A percentile compares a stretch with the other conserved stretches of the same genome.
These are phyloP conservation scores for Aspergillus conjunctus DNA, from an alignment of 495 filamentous ascomycete genomes.

Conservation along the genomic window DNA sequence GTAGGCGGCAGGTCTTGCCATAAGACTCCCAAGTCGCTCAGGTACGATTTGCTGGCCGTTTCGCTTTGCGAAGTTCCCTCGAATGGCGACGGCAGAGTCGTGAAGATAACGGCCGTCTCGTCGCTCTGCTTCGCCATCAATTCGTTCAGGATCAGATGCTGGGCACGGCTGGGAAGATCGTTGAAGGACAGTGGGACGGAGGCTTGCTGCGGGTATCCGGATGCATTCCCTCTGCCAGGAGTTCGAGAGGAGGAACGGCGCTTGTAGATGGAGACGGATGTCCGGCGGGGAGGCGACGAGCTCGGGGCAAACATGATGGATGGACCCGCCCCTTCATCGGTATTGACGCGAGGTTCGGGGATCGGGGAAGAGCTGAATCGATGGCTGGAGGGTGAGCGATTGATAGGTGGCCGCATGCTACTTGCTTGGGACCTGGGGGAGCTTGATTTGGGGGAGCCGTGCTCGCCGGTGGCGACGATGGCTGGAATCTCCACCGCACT, in stretches of 20 bases:
- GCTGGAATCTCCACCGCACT: slow-evolving; percentile 36
- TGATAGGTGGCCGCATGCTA: slow-evolving; percentile 30
- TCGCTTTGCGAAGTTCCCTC: slow-evolving; percentile 74
- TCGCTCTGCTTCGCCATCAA: slow-evolving; percentile 68
- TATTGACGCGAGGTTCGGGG: slow-evolving; percentile 68
- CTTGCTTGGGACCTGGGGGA: slow-evolving; percentile 35
- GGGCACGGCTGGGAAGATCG: slow-evolving; percentile 77
- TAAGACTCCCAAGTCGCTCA: slow-evolving; percentile 75
- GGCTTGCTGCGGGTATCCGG: slow-evolving; percentile 56
- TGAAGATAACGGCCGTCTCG: slow-evolving; percentile 81
- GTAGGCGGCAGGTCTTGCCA: slow-evolving; percentile 69
- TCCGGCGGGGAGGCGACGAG: slow-evolving; percentile 43
- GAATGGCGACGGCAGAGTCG: slow-evolving; percentile 74
- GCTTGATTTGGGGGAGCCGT: slow-evolving; percentile 35
- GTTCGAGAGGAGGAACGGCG: slow-evolving; percentile 32
- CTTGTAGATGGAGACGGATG: slow-evolving; percentile 57
- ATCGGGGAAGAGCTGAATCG: slow-evolving; percentile 76
- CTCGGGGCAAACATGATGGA: slow-evolving; percentile 77
- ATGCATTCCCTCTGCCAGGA: slow-evolving; percentile 33
- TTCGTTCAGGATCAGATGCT: slow-evolving; percentile 85
- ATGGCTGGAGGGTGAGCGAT: slow-evolving; percentile 44
- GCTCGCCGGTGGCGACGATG: slow-evolving; percentile 53
- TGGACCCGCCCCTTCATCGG: slow-evolving; percentile 64
- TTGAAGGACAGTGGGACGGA: slow-evolving; percentile 76
- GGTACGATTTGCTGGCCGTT: slow-evolving; percentile 67